Base-by-base conservation (phyloP, 306 rosid genomes). In the Oemleria cerasiformis region DNA sequence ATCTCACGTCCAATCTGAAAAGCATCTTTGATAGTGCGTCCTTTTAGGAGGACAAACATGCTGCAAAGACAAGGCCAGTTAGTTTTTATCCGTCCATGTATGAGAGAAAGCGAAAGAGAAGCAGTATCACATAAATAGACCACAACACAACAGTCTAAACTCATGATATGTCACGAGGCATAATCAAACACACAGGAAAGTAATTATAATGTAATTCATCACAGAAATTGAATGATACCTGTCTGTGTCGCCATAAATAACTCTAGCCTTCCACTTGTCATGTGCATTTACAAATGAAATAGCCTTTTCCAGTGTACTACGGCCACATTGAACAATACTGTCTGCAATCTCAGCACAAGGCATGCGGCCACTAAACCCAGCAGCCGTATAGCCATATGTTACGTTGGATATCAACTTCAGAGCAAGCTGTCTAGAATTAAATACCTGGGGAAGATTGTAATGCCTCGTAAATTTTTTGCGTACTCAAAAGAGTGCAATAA, bases 351-450 rank as follows among this genome's bases (percentile, higher is more conserved):
- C 97, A 19, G 96, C 97, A 83, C 96, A 93, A 78, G 98, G 98
- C 98, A 93, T 93, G 73, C 98, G 98, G 47, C 98, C 98, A 72
- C 97, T 91, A 79, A 93, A 93, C 63, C 98, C 98, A 77, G 98
- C 98, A 77, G 98, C 98, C 48, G 96, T 87, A 75, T 93, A 93
- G 67, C 98, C 98, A 79, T 93, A 91, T 2, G 96, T 93, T 67
- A 93, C 97, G 69, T 93, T 93, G 56, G 98, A 84, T 83, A 93
- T 93, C 74, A 93, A 87, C 87, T 93, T 93, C 88, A 93, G 77
- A 48, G 97, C 98, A 77, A 93, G 94, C 79, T 91, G 98, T 63
- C 98, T 86, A 17, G 98, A 86, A 79, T 93, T 88, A 77, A 86
- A 88, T 83, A 93, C 88, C 98, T 92, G 92, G 43, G 71, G 70